Evolutionary conservation across 768 basidiomycete genomes (phyloP).

Genomic region (Pleurotus citrinopileatus): DNA sequence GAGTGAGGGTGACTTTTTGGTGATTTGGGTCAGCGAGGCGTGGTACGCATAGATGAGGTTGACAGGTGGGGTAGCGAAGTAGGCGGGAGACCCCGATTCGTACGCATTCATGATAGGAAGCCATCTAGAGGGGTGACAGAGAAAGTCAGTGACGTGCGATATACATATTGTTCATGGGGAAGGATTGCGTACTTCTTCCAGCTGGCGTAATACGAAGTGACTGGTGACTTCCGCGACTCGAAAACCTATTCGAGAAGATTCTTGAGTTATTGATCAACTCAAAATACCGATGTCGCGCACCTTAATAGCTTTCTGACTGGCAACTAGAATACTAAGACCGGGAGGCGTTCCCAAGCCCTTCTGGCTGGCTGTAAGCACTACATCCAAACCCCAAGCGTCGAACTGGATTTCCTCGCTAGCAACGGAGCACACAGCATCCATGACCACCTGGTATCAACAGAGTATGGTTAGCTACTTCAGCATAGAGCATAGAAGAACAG

Average conservation of each 20-base stretch:
- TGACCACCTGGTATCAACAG: slow-evolving; percentile 49
- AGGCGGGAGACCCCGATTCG: slow-evolving; percentile 75
- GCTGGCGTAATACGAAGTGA: slow-evolving; percentile 80
- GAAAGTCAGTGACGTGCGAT: background rate
- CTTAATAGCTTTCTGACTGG: slow-evolving; percentile 75
- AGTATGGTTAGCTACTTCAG: slow-evolving; percentile 6
- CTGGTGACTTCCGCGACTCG: slow-evolving; percentile 58
- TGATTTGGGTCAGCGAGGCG: slow-evolving; percentile 75
- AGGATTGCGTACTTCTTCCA: slow-evolving; percentile 71
- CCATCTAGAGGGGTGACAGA: slow-evolving; percentile 49
- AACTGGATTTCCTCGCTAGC: slow-evolving; percentile 94
- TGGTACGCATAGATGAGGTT: slow-evolving; percentile 93
- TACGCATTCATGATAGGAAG: slow-evolving; percentile 94
- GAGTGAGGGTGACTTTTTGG: slow-evolving; percentile 57
- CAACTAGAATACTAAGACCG: slow-evolving; percentile 84
- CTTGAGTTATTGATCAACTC: slow-evolving; percentile 2
- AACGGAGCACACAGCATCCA: slow-evolving; percentile 96
- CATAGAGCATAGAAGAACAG: slow-evolving; percentile 5
- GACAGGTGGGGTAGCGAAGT: slow-evolving; percentile 95
- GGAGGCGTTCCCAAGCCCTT: slow-evolving; percentile 95
- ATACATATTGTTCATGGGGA: too few species aligned
- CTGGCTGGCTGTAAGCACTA: slow-evolving; percentile 83
- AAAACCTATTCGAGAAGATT: slow-evolving; percentile 39
- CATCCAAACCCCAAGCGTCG: slow-evolving; percentile 92
- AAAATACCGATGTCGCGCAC: slow-evolving; percentile 28